phyloP scores from a whole-genome alignment of 257 asterid genomes.

The Coffea canephora region DNA sequence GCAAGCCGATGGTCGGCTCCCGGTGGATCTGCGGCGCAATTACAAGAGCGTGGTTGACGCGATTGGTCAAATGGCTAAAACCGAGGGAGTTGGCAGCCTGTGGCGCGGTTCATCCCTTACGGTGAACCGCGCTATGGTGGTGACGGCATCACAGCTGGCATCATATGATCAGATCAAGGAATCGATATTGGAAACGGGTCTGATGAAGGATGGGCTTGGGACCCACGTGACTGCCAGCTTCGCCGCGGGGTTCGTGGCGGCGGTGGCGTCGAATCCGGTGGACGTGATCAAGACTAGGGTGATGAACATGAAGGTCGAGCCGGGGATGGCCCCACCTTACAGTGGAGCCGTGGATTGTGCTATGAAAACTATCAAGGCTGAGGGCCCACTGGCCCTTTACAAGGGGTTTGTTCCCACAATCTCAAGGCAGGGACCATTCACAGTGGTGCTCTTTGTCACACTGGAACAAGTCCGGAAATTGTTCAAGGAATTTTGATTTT shows the following conservation, averaged over 20 bases:
- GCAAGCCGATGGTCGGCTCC: conserved; percentile 97
- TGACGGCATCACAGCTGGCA: conserved; percentile 83
- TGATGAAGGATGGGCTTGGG: conserved; percentile 81
- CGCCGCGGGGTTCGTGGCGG: conserved; percentile 93
- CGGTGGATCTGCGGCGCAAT: conserved; percentile 64
- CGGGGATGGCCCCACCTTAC: conserved; percentile 65
- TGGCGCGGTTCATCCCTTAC: conserved; percentile 96
- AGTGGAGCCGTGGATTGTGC: conserved; percentile 82
- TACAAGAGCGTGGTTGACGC: conserved; percentile 89
- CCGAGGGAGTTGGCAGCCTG: conserved; percentile 71
- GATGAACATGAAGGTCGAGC: conserved; percentile 89
- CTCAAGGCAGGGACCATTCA: conserved; percentile 87
- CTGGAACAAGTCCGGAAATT: conserved; percentile 82
- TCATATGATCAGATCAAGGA: conserved; percentile 87
- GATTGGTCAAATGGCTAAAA: conserved; percentile 60
- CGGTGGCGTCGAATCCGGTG: conserved; percentile 84
- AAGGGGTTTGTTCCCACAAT: conserved; percentile 85
- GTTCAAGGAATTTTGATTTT: conserved; percentile 64
- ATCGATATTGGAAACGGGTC: conserved; percentile 32
- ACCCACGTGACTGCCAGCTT: conserved; percentile 89
- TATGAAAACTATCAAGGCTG: conserved; percentile 73
- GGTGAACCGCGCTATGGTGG: conserved; percentile 92
- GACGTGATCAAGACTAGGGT: conserved; percentile 89
- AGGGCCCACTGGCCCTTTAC: conserved; percentile 81
- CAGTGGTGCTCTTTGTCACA: conserved; percentile 83